Evolutionary conservation across 2,329 filamentous ascomycete genomes (phyloP).

Genomic region (Microcyclosporella mali): DNA sequence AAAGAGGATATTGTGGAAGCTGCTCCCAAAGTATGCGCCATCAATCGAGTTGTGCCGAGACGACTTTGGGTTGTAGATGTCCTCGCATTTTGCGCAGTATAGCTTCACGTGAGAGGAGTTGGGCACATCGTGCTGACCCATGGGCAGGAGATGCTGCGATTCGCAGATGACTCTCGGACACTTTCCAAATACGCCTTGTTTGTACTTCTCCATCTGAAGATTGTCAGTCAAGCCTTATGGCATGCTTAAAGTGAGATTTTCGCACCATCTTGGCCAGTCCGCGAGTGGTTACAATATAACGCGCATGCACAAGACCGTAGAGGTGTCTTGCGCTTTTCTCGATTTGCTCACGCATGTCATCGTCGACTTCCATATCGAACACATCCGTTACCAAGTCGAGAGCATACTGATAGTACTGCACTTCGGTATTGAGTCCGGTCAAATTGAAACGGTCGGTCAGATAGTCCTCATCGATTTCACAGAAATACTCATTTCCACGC

Average conservation of each 20-base stretch:
- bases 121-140: conserved; percentile 85
- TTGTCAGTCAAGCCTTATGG: conserved; percentile 3
- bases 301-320: conserved; percentile 90
- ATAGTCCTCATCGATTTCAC: conserved; percentile 99
- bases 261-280: conserved; percentile 92
- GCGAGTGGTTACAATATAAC: conserved; percentile 93
- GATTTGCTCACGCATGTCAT: conserved; percentile 96
- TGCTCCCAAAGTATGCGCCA: conserved; percentile 95
- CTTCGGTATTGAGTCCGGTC: conserved; percentile 92
- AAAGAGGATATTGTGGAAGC: conserved; percentile 98
- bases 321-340: conserved; percentile 94
- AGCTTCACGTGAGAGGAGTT: conserved; percentile 89
- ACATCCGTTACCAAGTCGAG: conserved; percentile 96
- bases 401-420: conserved; percentile 98
- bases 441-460: conserved; percentile 97
- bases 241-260: conserved; percentile 7
- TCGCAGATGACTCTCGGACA: conserved; percentile 95
- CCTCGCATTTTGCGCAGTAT: conserved; percentile 95
- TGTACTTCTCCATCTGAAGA: conserved; percentile 89
- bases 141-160: conserved; percentile 84
- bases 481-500: conserved; percentile 97
- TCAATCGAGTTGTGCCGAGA: conserved; percentile 92
- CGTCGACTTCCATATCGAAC: conserved; percentile 96
- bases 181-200: conserved; percentile 96
- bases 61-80: conserved; percentile 98